phyloP scores from a whole-genome alignment of 352 stramenopile genomes.

The Globisporangium viniferum region DNA sequence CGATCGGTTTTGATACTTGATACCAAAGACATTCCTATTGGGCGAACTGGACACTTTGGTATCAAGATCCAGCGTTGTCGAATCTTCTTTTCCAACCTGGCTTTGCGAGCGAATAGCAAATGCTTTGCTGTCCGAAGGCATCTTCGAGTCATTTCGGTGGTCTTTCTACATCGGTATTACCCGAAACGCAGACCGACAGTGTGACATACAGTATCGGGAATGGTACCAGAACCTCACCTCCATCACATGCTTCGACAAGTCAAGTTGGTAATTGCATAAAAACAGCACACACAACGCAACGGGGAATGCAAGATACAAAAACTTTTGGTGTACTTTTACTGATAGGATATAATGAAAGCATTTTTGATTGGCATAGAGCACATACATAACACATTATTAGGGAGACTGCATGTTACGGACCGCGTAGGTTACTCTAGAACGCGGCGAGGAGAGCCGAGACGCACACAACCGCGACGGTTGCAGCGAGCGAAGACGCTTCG shows the following conservation, averaged over 20 bases:
- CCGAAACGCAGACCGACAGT: too few species aligned
- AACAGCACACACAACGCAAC: not conserved
- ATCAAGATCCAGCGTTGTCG: not conserved
- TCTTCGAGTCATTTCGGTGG: not conserved
- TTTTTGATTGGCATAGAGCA: not conserved
- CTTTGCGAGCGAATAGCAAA: not conserved
- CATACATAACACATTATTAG: not conserved
- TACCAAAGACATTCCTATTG: not conserved
- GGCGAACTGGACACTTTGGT: not conserved
- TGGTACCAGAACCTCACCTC: not conserved
- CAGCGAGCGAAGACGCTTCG: not conserved
- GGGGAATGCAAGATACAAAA: not conserved
- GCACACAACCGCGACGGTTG: not conserved
- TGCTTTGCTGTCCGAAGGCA: not conserved
- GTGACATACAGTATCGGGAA: not conserved
- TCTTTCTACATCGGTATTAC: not conserved
- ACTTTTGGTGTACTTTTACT: not conserved
- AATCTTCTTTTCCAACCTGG: not conserved
- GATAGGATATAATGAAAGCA: not conserved
- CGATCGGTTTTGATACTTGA: not conserved
- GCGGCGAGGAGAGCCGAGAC: not conserved
- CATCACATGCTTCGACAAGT: not conserved
- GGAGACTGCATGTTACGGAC: not conserved
- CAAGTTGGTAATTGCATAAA: not conserved
- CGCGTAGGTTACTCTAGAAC: not conserved